Base-by-base conservation (phyloP, 345 rosid genomes). In the Gossypium bickii region DNA sequence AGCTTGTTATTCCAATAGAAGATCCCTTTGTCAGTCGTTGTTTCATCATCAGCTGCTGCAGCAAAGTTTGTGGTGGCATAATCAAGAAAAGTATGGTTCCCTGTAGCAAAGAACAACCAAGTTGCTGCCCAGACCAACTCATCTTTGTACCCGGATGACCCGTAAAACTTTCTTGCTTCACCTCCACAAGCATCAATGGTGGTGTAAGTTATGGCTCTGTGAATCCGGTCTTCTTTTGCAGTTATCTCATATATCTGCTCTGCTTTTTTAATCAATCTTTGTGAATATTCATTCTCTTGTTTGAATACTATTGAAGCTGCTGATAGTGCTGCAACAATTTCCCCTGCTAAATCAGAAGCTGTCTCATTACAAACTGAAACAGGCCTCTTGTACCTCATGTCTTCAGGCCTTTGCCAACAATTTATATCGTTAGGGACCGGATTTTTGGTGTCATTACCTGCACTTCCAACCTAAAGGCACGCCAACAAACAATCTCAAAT, bases 371-470 rank as follows among this genome's bases (percentile, higher is more conserved):
- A 88, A 58, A 51, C 41, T 9, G 85, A 86, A 52, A 85, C 85
- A 0, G 83, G 85, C 63, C 94, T 81, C 55, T n/a, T 25, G 71
- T 84, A 83, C 69, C 53, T 80, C 87, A 86, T 88, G 76, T 88
- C 89, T 72, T 90, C 94, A 8, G 94, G 92, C 70, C 88, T 88
- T 75, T 84, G 86, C 94, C 92, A 90, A 80, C 92, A 89, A 68
- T 44, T 87, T 29, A 78, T 67, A 60, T 89, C 88, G 45, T 76
- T 82, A 27, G 78, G 63, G 2, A 57, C 78, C n/a, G 1, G 7
- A 69, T 51, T 69, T 51, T 58, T 16, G 1, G 81, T 78, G 20
- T 72, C 79, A 67, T 77, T 81, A 7, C 70, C 51, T 22, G 75
- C 55, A 71, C 79, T 78, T 73, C 93, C 91, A 53, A 89, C 91